These are phyloP conservation scores for Elaeis oleifera DNA, from an alignment of 202 grass and related monocot genomes.

Conservation along the genomic window DNA sequence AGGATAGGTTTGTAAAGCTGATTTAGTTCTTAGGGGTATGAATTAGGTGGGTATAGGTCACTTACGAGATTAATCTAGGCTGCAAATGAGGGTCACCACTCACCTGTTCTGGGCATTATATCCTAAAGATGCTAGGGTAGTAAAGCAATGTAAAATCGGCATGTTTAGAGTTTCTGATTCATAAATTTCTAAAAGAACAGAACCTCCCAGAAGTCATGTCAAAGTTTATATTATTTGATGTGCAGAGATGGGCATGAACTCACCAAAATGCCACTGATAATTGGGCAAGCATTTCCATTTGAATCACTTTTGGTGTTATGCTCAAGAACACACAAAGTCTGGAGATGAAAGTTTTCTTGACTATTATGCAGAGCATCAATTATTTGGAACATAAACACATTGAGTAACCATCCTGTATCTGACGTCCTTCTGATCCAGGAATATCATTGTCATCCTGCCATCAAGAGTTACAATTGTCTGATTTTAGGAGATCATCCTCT, in stretches of 20 bases:
- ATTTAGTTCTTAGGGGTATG: too few relatives aligned
- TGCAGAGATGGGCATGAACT: conserved; percentile 25
- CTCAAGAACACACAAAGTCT: conserved; percentile 52
- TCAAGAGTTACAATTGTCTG: conserved; percentile 9
- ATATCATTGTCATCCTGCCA: conserved; percentile 22
- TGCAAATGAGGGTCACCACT: too few relatives aligned
- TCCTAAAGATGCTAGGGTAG: too few relatives aligned
- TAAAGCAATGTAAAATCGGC: too few relatives aligned
- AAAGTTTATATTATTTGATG: too few relatives aligned
- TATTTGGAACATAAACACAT: conserved; percentile 74
- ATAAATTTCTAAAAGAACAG: too few relatives aligned
- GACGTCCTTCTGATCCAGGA: conserved; percentile 25
- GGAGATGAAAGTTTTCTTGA: conserved; percentile 54
- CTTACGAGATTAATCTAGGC: too few relatives aligned
- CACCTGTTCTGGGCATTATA: too few relatives aligned
- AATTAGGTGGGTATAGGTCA: too few relatives aligned
- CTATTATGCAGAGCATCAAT: conserved; percentile 51
- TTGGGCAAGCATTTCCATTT: conserved; percentile 42
- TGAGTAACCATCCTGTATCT: conserved; percentile 50
- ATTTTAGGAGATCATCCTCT: not conserved
- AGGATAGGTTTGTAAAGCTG: too few relatives aligned
- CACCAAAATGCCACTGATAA: conserved; percentile 71
- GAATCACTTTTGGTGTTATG: conserved; percentile 63
- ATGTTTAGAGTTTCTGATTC: too few relatives aligned
- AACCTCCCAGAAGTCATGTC: too few relatives aligned